Base-by-base conservation (phyloP, 2,329 filamentous ascomycete genomes). In the Stagonosporopsis chrysanthemi region DNA sequence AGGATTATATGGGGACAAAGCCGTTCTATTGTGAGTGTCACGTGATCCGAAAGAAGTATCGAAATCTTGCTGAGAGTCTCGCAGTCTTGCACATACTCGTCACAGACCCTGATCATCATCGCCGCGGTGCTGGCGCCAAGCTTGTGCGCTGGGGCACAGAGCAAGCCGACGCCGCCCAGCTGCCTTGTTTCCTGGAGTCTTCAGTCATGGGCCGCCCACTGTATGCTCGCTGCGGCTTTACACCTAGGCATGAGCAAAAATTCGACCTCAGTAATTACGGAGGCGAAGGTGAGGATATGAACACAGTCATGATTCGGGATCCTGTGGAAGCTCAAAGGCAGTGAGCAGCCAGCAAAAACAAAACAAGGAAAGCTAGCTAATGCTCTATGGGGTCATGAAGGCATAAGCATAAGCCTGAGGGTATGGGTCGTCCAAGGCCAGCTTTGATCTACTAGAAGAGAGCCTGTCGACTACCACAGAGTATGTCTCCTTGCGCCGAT, bases 171-270 rank as follows among this genome's bases (percentile, higher is more conserved):
- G 62, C 68, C 40, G 62, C 73, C 15, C 69, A 75, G 1, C 45
- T 82, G 19, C 74, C 74, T n/a, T 64, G 66, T 2, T 82, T 77
- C 60, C 60, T 82, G 8, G 80, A 82, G 54, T 70, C 77, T 3
- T 76, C 75, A 9, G 67, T 71, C 9, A 70, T 71, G 49, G 80
- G 79, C 0, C 73, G 66, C 45, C 73, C 71, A 7, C 52, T 82
- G 45, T 82, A 82, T 59, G 66, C 62, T 48, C 70, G 67, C 26
- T 56, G 65, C 29, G 72, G 71, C 9, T 76, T 75, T 26, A 48
- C 61, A 8, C n/a, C 58, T 2, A 57, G 64, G 11, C 44, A 69
- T 4, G 66, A 68, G 12, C 52, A 62, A 22, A 42, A 47, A 3
- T 75, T 69, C 19, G 69, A 75, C 39, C 22, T 75, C 31, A 45